Percentiles rank a stretch among this genome's conserved stretches.
These are phyloP conservation scores for Vitis hybrid DNA, from an alignment of 177 flowering plant species.

Conservation along the genomic window DNA sequence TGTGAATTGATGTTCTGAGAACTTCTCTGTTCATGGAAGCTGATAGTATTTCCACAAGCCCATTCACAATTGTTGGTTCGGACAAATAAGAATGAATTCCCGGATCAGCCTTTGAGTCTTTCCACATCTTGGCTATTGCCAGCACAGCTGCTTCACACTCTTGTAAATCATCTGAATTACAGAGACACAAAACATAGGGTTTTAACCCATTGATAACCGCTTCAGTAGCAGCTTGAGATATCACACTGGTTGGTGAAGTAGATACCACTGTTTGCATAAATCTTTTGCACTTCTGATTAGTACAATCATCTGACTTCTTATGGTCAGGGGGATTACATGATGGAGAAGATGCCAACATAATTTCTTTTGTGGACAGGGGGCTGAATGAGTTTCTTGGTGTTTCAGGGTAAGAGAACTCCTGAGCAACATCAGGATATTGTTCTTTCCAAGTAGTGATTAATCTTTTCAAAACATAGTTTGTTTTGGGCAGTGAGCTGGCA, in stretches of 20 bases:
- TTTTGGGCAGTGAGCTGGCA: conserved; percentile 57
- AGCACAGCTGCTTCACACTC: conserved; percentile 75
- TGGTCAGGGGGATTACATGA: conserved; percentile 18
- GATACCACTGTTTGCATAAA: conserved; percentile 33
- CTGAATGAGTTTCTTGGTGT: conserved; percentile 44
- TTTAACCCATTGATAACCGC: conserved; percentile 53
- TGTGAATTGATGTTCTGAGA: conserved; percentile 50
- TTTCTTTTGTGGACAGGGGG: conserved; percentile 28
- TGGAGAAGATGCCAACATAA: conserved; percentile 23
- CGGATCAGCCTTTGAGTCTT: conserved; percentile 53
- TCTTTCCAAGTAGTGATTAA: conserved; percentile 76
- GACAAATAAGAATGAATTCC: conserved; percentile 56
- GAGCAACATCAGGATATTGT: conserved; percentile 66
- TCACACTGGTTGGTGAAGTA: conserved; percentile 68
- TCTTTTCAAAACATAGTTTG: conserved; percentile 72
- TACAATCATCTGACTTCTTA: conserved; percentile 17
- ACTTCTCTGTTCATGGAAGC: conserved; percentile 61
- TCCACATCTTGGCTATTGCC: conserved; percentile 57
- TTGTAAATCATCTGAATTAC: conserved; percentile 60
- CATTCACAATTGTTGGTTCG: conserved; percentile 58
- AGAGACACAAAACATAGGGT: conserved; percentile 53
- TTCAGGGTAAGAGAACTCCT: conserved; percentile 51
- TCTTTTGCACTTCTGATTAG: conserved; percentile 34
- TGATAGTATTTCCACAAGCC: conserved; percentile 57
- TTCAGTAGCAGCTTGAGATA: conserved; percentile 72